Evolutionary conservation across 2,329 filamentous ascomycete genomes (phyloP).

Genomic region (Dryadomyces quercus-mongolicae): DNA sequence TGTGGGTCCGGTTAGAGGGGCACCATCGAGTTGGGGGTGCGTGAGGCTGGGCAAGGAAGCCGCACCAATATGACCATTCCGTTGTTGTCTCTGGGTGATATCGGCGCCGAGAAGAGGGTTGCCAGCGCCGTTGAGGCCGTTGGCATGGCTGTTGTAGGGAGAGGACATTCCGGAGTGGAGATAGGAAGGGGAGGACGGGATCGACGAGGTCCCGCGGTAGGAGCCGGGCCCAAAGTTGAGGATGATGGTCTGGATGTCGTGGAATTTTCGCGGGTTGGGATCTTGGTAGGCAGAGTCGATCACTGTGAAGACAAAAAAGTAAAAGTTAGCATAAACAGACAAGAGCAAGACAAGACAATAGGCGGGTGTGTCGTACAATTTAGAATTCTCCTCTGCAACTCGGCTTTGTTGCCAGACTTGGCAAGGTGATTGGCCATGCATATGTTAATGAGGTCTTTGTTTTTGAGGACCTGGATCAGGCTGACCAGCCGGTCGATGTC

Average conservation of each 20-base stretch:
- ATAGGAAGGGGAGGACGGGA: conserved; percentile 6
- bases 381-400: conserved; percentile 67
- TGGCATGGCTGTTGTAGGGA: conserved; percentile 3
- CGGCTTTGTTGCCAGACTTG: conserved; percentile 74
- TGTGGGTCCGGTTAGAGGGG: background rate
- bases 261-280: conserved; percentile 6
- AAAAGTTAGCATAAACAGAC: background rate
- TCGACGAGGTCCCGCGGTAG: conserved; percentile 1
- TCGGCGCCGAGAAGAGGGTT: background rate
- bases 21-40: background rate
- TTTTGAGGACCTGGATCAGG: conserved; percentile 35
- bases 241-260: conserved; percentile 6
- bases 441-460: conserved; percentile 61
- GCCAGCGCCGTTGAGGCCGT: background rate
- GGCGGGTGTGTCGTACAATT: conserved; percentile 48
- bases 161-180: conserved; percentile 1
- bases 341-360: background rate
- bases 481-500: conserved; percentile 34
- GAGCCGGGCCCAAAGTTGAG: background rate
- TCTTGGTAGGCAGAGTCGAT: conserved; percentile 9
- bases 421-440: conserved; percentile 62
- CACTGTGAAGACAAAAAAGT: background rate
- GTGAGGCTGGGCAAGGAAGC: background rate
- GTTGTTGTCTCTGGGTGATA: background rate
- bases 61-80: background rate